Base-by-base conservation (phyloP, 2,329 filamentous ascomycete species). In the Beauveria pseudobassiana region DNA sequence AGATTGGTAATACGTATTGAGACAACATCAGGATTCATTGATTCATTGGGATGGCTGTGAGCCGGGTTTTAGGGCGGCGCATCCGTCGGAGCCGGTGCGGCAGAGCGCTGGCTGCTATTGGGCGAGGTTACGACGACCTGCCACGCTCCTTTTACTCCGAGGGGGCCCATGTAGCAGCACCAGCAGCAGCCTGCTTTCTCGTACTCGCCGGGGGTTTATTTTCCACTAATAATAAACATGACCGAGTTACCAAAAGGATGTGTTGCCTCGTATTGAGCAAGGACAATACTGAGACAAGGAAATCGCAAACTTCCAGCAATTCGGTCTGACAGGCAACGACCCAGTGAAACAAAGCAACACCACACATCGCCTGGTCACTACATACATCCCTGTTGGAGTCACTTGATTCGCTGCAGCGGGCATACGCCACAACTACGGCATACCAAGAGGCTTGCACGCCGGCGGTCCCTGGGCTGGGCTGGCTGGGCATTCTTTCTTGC, bases 41-140 rank as follows among this genome's bases (percentile, higher is more conserved):
- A 24, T 24, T 24, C 22, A 24, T 24, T 24, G 22, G 18, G 20
- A 10, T 22, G 18, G 8, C 16, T 18, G n/a, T 14, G 42, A 45
- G 42, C 53, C 55, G 46, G 56, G 56, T 46, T 26, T 20, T 51
- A 30, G 54, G 45, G 34, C 38, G 45, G 56, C 26, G 57, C 57
- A 45, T 30, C 57, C 58, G 49, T 61, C 58, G 58, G 58, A 61
- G 58, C 58, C 58, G 58, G 58, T 48, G 42, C 58, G 50, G 58
- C 58, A 61, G 24, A 48, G n/a, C 4, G 20, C 45, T 18, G 45
- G 49, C 38, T 22, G 16, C 42, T 18, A 42, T 52, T 59, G 48
- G 57, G 43, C 57, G 24, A 26, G 38, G 30, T 20, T 14, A 40
- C 18, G 30, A 46, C 30, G 20, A 24, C 54, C 38, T 42, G 26